Conservation (phyloP, 202 grass and related monocot species). For the Miscanthus sacchariflorus region DNA sequence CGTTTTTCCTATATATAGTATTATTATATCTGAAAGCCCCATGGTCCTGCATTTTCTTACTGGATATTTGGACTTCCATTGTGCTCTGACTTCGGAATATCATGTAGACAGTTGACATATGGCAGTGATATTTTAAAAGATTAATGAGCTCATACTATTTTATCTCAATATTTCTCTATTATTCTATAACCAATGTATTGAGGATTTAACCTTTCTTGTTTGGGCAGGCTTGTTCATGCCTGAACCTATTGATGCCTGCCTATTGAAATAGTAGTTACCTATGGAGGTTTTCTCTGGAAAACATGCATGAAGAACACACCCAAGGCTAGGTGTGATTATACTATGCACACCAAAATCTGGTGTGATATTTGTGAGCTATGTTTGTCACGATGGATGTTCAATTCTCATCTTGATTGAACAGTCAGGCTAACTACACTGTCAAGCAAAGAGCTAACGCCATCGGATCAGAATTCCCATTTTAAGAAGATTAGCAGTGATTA, state of each 20-base stretch:
- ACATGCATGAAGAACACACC: neutral
- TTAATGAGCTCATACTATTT: slow-evolving; percentile 19
- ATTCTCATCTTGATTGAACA: slow-evolving; percentile 19
- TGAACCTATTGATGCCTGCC: slow-evolving; percentile 21
- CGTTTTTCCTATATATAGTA: neutral
- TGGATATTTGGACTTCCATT: neutral
- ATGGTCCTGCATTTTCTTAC: neutral
- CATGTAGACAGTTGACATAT: slow-evolving; percentile 13
- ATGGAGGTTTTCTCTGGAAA: slow-evolving; percentile 23
- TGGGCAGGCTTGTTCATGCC: slow-evolving; percentile 44
- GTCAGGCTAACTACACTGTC: slow-evolving; percentile 24
- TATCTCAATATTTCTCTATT: slow-evolving; percentile 6
- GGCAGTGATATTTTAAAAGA: slow-evolving; percentile 17
- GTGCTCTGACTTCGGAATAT: neutral
- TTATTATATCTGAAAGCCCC: too few relatives aligned
- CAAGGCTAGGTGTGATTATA: slow-evolving; percentile 21
- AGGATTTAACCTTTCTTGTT: slow-evolving; percentile 33
- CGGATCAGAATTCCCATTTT: slow-evolving; percentile 29
- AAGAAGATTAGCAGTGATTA: slow-evolving; percentile 14
- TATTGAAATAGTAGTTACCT: slow-evolving; percentile 43
- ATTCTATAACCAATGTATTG: neutral
- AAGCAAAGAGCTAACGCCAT: slow-evolving; percentile 35
- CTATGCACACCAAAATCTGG: neutral
- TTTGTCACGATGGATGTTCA: slow-evolving; percentile 5
- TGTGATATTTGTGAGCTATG: slow-evolving; percentile 24